Conservation (phyloP, 2,329 filamentous ascomycete genomes). For the Diaporthe caulivora region DNA sequence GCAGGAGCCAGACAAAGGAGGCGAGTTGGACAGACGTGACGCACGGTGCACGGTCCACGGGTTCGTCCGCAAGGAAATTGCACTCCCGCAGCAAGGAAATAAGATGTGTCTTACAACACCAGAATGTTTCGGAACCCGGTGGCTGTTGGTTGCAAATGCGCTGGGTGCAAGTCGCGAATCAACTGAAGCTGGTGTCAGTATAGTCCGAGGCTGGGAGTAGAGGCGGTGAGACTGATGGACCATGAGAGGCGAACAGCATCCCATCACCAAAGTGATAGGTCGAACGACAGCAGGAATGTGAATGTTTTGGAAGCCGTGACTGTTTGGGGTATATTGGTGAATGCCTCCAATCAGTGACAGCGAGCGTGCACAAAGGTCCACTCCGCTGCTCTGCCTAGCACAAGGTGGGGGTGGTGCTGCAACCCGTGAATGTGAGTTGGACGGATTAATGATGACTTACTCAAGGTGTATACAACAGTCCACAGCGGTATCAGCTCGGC, state of each 20-base stretch:
- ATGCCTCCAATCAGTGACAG: slow-evolving; percentile 16
- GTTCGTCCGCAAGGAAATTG: slow-evolving; percentile 40
- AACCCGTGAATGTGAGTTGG: neutral
- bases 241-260: neutral
- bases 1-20: slow-evolving; percentile 39
- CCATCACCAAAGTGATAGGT: slow-evolving; percentile 32
- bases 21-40: slow-evolving; percentile 36
- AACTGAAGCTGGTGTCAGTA: slow-evolving; percentile 35
- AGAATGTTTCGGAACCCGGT: slow-evolving; percentile 39
- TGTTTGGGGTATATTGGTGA: slow-evolving; percentile 12
- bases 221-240: slow-evolving; percentile 29
- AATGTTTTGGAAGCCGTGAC: slow-evolving; percentile 16
- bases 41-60: slow-evolving; percentile 38
- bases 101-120: slow-evolving; percentile 42
- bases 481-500: slow-evolving; percentile 15
- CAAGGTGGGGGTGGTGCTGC: neutral
- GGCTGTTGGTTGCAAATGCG: slow-evolving; percentile 32
- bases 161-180: slow-evolving; percentile 28
- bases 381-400: neutral
- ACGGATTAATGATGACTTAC: slow-evolving; percentile 17
- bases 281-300: neutral
- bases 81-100: slow-evolving; percentile 39
- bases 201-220: neutral
- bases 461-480: neutral
- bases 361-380: neutral